These are phyloP conservation scores for Gymnopilus junonius DNA, from an alignment of 768 basidiomycete species.

Conservation along the genomic window DNA sequence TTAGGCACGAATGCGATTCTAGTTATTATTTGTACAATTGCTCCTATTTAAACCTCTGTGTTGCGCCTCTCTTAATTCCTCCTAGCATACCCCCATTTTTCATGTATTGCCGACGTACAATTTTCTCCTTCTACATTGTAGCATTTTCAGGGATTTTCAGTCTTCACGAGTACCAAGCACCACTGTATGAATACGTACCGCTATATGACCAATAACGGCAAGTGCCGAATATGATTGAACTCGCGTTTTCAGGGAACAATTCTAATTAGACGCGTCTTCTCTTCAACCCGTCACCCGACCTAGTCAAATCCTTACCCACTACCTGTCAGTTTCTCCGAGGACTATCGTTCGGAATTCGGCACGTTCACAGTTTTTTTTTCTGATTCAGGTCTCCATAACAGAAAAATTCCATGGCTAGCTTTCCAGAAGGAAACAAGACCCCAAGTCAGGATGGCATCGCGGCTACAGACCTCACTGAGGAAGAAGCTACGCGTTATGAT, in stretches of 20 bases:
- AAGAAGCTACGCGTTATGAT: constrained; percentile 84
- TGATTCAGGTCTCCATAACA: background rate
- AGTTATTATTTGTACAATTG: constrained; percentile 7
- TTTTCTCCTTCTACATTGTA: constrained; percentile 14
- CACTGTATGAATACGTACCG: background rate
- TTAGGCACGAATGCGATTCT: background rate
- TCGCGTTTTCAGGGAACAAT: background rate
- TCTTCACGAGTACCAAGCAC: constrained; percentile 7
- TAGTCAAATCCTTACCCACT: constrained; percentile 5
- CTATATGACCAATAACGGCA: constrained; percentile 5
- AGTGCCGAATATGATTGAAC: constrained; percentile 7
- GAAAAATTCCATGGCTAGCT: constrained; percentile 15
- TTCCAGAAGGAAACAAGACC: constrained; percentile 14
- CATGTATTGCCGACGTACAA: constrained; percentile 13
- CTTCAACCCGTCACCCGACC: background rate
- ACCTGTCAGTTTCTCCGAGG: constrained; percentile 7
- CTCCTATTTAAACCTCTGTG: background rate
- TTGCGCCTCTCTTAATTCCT: constrained; percentile 2
- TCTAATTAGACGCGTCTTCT: constrained; percentile 14
- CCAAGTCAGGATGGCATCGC: constrained; percentile 32
- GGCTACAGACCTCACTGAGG: constrained; percentile 67
- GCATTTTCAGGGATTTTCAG: constrained; percentile 13
- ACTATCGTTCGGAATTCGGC: constrained; percentile 1
- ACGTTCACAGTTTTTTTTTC: background rate
- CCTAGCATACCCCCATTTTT: constrained; percentile 14